Percentiles rank a stretch among this genome's conserved stretches.
These are phyloP conservation scores for Teunomyces kruisii DNA, from an alignment of 805 yeast species.

Conservation along the genomic window DNA sequence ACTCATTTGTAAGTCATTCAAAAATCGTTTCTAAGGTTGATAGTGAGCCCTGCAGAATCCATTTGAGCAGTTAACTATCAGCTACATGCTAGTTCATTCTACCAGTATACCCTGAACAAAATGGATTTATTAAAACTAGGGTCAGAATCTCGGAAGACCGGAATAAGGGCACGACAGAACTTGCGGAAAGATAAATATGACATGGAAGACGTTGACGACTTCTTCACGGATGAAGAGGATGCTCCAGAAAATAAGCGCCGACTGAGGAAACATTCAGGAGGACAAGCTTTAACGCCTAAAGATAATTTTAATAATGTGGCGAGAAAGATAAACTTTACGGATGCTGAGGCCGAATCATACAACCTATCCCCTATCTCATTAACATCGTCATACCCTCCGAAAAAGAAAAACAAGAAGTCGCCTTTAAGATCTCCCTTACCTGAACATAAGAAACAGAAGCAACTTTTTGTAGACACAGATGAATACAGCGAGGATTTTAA, in stretches of 20 bases:
- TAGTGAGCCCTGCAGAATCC: not conserved
- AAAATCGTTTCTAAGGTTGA: not conserved
- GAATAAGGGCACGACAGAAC: constrained; percentile 47
- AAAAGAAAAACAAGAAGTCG: constrained; percentile 24
- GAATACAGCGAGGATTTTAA: constrained; percentile 11
- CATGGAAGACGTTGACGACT: constrained; percentile 70
- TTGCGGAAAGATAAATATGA: constrained; percentile 57
- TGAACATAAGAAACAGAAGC: constrained; percentile 11
- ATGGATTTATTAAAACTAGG: constrained; percentile 53
- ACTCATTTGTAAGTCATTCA: not conserved
- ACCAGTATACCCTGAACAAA: not conserved
- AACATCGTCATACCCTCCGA: constrained; percentile 15
- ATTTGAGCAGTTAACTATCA: constrained; percentile 1
- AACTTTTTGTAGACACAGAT: constrained; percentile 11
- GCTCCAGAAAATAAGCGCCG: constrained; percentile 12
- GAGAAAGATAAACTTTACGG: constrained; percentile 35
- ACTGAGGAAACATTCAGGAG: constrained; percentile 2
- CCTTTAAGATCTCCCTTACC: constrained; percentile 32
- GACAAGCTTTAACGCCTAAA: constrained; percentile 11
- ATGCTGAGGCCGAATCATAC: constrained; percentile 28
- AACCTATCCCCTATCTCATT: constrained; percentile 29
- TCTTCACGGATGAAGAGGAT: constrained; percentile 54
- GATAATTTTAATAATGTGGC: constrained; percentile 28
- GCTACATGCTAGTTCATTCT: not conserved
- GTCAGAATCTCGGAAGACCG: constrained; percentile 63